Conservation (phyloP, 2,329 filamentous ascomycete genomes). For the Coniochaeta hoffmannii region DNA sequence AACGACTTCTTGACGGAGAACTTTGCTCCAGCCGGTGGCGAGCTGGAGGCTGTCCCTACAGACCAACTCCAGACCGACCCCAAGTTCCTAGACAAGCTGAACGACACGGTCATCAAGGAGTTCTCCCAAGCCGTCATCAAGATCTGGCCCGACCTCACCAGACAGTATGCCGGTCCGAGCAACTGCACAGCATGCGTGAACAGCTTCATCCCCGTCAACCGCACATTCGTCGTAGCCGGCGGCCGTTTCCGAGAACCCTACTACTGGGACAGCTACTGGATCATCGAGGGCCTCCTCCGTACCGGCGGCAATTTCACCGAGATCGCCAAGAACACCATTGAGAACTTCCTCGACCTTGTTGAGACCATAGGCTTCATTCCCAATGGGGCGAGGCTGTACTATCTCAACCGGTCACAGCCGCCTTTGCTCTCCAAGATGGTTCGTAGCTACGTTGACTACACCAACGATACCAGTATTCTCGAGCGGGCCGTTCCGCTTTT, state of each 20-base stretch:
- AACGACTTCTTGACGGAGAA: conserved; percentile 54
- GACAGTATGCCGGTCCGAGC: conserved; percentile 43
- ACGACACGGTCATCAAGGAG: conserved; percentile 50
- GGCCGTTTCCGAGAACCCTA: conserved; percentile 66
- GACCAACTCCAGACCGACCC: conserved; percentile 48
- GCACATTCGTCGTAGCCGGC: conserved; percentile 62
- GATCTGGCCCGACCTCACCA: conserved; percentile 63
- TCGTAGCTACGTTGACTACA: conserved; percentile 55
- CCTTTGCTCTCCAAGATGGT: conserved; percentile 62
- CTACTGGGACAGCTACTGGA: conserved; percentile 67
- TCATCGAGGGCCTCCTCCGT: conserved; percentile 56
- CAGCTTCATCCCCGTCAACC: conserved; percentile 59
- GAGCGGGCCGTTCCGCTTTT: conserved; percentile 54
- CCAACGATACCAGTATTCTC: conserved; percentile 54
- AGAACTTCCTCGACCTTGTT: conserved; percentile 62
- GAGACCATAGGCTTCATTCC: conserved; percentile 59
- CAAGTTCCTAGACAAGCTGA: conserved; percentile 47
- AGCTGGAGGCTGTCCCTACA: conserved; percentile 46
- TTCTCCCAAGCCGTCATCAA: conserved; percentile 58
- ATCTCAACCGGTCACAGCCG: conserved; percentile 61
- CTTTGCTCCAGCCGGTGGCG: conserved; percentile 57
- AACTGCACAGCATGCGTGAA: conserved; percentile 53
- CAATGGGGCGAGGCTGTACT: conserved; percentile 61
- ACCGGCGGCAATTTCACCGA: conserved; percentile 56
- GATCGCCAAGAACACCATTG: conserved; percentile 59